Evolutionary conservation across 129 eudicot species (phyloP), one percentile per base, ranked within the genome.

Genomic region (Escallonia herrerae): DNA sequence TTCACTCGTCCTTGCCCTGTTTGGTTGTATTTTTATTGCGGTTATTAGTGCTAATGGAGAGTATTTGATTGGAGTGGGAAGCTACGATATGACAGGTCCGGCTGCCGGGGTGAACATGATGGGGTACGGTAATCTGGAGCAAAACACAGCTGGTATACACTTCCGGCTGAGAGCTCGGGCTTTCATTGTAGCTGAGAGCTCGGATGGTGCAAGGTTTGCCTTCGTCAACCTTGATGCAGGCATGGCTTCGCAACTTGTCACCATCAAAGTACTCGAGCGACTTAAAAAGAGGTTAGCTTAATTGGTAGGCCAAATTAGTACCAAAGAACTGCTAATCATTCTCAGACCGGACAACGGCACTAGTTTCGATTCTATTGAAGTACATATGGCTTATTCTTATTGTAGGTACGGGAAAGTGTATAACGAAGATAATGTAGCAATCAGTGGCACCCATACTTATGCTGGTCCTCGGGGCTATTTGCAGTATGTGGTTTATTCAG

Each of bases 381-480:
- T 22, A 22, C 33, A 22, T 22, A 22, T 65, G 48, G 33, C 7
- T 6, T 51, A 6, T 15, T 38, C 5, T 45, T 68, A 38, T 75
- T 46, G 47, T 67, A 86, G 94, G 77, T 86, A 74, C 69, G 94
- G 94, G 62, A 68, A 80, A 1, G 62, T 86, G 67, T 86, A 86
- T 81, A 86, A 40, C 1, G 85, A 86, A 44, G 84, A 80, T 12
- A 86, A 82, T 14, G 74, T 86, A 41, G 94, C 94, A 2, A 86
- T 86, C 61, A 82, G 94, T 72, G 94, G 94, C 43, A 86, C 83
- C 6, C 89, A 86, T 60, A 86, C 86, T n/a, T 86, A 86, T 86
- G 86, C 89, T 67, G 94, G 94, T 64, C 93, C 88, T 60, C 88
- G 87, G 67, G 93, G 93, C 14, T 86, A 86, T 70, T 50, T 82